phyloP scores from a whole-genome alignment of 208 protist genomes.

The Trypanosoma vivax region DNA sequence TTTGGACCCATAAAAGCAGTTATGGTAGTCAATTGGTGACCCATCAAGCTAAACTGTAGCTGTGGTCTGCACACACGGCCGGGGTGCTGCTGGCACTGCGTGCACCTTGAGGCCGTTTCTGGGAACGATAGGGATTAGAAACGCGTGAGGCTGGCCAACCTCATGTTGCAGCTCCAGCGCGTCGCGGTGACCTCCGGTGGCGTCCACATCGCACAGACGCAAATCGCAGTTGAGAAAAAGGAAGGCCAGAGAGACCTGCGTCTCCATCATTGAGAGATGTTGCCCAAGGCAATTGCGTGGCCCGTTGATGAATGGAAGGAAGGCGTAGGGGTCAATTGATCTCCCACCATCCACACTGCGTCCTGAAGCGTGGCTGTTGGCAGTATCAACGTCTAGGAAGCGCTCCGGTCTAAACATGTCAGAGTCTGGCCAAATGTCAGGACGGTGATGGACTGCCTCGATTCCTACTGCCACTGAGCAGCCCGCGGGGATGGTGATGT shows the following conservation, averaged over 20 bases:
- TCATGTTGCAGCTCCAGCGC: conserved; percentile 37
- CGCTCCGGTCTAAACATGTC: conserved; percentile 72
- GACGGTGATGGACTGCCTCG: conserved; percentile 71
- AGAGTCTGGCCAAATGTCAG: conserved; percentile 75
- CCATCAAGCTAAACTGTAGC: too few species aligned
- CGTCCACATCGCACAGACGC: conserved; percentile 33
- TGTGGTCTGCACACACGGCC: conserved; percentile 24
- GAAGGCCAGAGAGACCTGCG: conserved; percentile 71
- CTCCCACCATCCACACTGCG: conserved; percentile 39
- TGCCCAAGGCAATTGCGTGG: conserved; percentile 91
- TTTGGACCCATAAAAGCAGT: too few species aligned
- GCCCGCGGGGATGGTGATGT: conserved; percentile 65
- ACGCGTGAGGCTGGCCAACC: conserved; percentile 70
- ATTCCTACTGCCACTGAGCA: conserved; percentile 78
- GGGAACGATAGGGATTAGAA: conserved; percentile 78
- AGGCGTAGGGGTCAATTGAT: conserved; percentile 80
- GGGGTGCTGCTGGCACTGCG: too few species aligned
- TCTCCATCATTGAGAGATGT: conserved; percentile 86
- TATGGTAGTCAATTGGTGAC: too few species aligned
- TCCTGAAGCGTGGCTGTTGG: conserved; percentile 65
- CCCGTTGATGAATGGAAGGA: conserved; percentile 91
- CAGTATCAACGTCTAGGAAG: conserved; percentile 73
- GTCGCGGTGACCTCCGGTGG: conserved; percentile 5
- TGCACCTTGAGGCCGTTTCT: conserved; percentile 74
- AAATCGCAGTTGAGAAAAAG: conserved; percentile 72